These are phyloP conservation scores for Pichia sp. DNA, from an alignment of 1,139 yeast species.

Conservation along the genomic window DNA sequence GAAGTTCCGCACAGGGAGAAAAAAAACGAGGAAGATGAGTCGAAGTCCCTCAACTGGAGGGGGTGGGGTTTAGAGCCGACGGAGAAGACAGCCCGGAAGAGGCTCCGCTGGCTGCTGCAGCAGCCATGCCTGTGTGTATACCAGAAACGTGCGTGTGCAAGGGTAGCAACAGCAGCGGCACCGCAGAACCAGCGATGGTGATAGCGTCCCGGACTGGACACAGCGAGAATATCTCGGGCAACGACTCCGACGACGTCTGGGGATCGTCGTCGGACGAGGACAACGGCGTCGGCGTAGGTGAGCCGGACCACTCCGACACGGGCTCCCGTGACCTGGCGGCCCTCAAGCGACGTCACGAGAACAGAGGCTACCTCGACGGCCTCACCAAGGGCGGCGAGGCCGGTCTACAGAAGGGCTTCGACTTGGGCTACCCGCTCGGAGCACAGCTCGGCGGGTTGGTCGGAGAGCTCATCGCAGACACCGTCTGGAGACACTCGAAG, in stretches of 20 bases:
- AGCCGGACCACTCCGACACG: not conserved
- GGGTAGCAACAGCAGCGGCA: not conserved
- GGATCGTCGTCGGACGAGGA: not conserved
- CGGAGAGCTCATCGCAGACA: slow-evolving; percentile 61
- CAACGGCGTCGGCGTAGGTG: no score
- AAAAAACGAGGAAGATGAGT: no score
- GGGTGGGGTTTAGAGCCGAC: no score
- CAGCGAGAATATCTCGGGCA: slow-evolving; percentile 6
- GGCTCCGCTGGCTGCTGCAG: no score
- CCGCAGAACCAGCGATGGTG: not conserved
- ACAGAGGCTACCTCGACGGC: slow-evolving; percentile 85
- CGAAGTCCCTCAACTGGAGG: no score
- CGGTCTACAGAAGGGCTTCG: slow-evolving; percentile 76
- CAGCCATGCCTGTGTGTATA: not conserved
- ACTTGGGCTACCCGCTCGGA: slow-evolving; percentile 72
- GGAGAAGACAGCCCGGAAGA: no score
- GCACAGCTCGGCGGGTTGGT: slow-evolving; percentile 62
- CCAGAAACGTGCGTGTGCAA: not conserved
- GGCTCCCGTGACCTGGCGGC: slow-evolving; percentile 27
- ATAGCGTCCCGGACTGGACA: not conserved
- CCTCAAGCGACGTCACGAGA: slow-evolving; percentile 60
- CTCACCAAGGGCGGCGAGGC: slow-evolving; percentile 63
- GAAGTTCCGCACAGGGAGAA: no score
- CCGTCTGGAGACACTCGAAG: slow-evolving; percentile 17
- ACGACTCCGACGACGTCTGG: slow-evolving; percentile 11